Percentiles rank a stretch among this genome's conserved stretches.
phyloP scores from a whole-genome alignment of 768 basidiomycete genomes.

The Tulasnella calospora region DNA sequence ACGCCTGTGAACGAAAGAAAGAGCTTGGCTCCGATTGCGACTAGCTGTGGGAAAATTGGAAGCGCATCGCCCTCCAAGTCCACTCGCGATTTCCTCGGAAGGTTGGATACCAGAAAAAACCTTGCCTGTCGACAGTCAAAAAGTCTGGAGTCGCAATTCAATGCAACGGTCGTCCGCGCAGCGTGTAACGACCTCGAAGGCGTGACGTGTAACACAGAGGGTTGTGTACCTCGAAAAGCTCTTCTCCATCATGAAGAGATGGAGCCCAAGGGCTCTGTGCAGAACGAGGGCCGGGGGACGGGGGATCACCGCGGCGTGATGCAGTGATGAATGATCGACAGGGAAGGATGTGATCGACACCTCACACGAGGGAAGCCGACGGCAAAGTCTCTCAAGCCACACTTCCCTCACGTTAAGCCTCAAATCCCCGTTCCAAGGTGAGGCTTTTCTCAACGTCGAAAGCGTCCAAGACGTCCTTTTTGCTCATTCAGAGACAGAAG shows the following conservation, averaged over 20 bases:
- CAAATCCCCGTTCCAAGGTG: neutral
- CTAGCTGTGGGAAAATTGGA: neutral
- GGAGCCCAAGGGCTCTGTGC: neutral
- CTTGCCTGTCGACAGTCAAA: neutral
- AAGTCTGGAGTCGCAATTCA: neutral
- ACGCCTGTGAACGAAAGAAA: neutral
- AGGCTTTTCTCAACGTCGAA: neutral
- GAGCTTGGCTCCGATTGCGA: neutral
- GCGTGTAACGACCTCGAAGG: neutral
- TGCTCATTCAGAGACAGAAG: neutral
- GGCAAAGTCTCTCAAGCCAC: constrained; percentile 7
- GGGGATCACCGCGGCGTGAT: neutral
- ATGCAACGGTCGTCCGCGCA: neutral
- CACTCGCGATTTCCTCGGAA: neutral
- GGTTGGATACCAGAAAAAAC: neutral
- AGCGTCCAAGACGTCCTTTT: neutral
- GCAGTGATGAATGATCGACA: neutral
- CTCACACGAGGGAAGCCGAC: neutral
- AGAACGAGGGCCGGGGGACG: neutral
- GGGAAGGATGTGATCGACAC: neutral
- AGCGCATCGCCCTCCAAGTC: no score
- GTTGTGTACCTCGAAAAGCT: neutral
- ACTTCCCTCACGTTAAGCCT: neutral
- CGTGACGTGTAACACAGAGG: neutral
- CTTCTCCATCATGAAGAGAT: neutral